Base-by-base conservation (phyloP, 345 rosid genomes). In the Trapa bicornis region DNA sequence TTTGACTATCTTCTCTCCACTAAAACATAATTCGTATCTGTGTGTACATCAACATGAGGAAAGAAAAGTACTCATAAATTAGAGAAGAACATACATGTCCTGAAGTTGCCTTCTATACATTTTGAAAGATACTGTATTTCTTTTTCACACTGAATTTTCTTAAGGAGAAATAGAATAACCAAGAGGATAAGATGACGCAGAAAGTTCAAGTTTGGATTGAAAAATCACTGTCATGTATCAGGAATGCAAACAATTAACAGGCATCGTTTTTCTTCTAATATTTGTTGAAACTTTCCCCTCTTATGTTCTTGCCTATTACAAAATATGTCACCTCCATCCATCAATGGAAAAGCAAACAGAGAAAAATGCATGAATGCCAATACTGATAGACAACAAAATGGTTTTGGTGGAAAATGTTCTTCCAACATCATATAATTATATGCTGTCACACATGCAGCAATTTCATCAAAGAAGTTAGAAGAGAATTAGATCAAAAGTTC, bases 21-120 rank as follows among this genome's bases (percentile, higher is more conserved):
- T 67, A 69, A 86, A 95, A 80, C 94, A 89, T 62, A 95, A 96
- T 79, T 95, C 99, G 52, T 89, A 95, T 83, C 99, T 95, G 12
- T 22, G 41, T 38, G 12, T n/a, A 60, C 32, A 37, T 36, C 13
- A 63, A 61, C 43, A 72, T 60, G 14, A 41, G 32, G 41, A 3
- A 4, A 58, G 12, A 8, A 32, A 1, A 2, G 13, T 11, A 9
- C 0, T 58, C 63, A 58, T 11, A 58, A 58, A 58, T 32, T 33
- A 38, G 33, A 54, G 33, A 54, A 54, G 6, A 41, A 41, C 43
- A 41, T 41, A 41, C 4, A 41, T 8, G 7, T 41, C 2, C 0
- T 41, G 7, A 41, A 8, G 43, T 41, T 41, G 43, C 43, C 2
- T 41, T 41, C 43, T 2, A 8, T 41, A 41, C 43, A 41, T 41